Percentiles rank a stretch among this genome's conserved stretches.
Evolutionary conservation across 805 yeast genomes (phyloP).

Genomic region (Saccharomyces jurei): DNA sequence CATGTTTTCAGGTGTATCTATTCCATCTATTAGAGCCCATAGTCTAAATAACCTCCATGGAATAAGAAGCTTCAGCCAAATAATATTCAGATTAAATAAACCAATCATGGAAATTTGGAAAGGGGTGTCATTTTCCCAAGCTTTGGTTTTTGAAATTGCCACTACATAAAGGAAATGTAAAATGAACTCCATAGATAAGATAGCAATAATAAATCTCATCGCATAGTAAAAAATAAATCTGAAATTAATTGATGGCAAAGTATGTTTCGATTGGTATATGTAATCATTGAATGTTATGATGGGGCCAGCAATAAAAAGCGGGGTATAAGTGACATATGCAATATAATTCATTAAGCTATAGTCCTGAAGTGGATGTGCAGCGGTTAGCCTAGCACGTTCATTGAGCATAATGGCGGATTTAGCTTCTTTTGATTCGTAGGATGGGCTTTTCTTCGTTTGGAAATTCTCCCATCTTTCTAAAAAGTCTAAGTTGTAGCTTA

Average conservation of each 20-base stretch:
- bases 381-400: constrained; percentile 59
- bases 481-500: constrained; percentile 78
- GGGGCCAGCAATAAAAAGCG: constrained; percentile 93
- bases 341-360: constrained; percentile 61
- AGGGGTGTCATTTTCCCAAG: constrained; percentile 86
- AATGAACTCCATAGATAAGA: constrained; percentile 80
- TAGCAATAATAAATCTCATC: constrained; percentile 58
- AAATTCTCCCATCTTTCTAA: constrained; percentile 34
- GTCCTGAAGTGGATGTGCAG: constrained; percentile 51
- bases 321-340: constrained; percentile 76
- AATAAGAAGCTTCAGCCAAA: constrained; percentile 85
- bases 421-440: constrained; percentile 13
- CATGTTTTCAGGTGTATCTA: constrained; percentile 98
- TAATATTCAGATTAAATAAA: constrained; percentile 75
- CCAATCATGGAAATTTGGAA: constrained; percentile 94
- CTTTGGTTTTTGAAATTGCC: constrained; percentile 81
- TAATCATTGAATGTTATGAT: constrained; percentile 88
- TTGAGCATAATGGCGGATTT: constrained; percentile 26
- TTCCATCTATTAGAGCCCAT: constrained; percentile 88
- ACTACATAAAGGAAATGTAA: constrained; percentile 87
- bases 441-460: constrained; percentile 37
- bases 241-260: constrained; percentile 50
- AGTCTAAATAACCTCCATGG: constrained; percentile 95
- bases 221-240: constrained; percentile 55
- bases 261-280: constrained; percentile 57